These are phyloP conservation scores for Lyophyllum atratum DNA, from an alignment of 768 basidiomycete species.

Conservation along the genomic window DNA sequence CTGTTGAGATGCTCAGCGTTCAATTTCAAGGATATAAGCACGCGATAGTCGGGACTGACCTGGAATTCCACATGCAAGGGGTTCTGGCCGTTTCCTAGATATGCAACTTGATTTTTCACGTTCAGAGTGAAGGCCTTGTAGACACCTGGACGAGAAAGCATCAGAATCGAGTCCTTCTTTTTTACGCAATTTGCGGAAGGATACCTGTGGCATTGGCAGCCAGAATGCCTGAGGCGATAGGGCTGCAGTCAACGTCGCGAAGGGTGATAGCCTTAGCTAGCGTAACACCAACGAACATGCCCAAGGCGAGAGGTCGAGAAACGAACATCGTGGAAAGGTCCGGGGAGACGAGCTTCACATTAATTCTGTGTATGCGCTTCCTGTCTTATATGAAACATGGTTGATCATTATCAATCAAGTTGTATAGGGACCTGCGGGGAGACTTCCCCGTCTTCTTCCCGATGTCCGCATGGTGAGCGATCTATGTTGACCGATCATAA, in stretches of 20 bases:
- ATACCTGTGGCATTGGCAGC: constrained; percentile 9
- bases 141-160: not conserved
- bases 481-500: no score
- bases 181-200: not conserved
- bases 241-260: constrained; percentile 6
- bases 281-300: not conserved
- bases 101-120: constrained; percentile 1
- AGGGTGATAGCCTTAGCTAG: not conserved
- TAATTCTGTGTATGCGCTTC: not conserved
- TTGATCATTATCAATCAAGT: not conserved
- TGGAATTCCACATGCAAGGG: constrained; percentile 6
- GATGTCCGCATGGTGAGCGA: no score
- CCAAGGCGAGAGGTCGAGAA: not conserved
- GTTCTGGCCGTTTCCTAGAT: constrained; percentile 3
- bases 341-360: not conserved
- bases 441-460: not conserved
- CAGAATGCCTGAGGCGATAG: constrained; percentile 5
- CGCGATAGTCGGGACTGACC: not conserved
- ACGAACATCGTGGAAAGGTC: not conserved
- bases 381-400: not conserved
- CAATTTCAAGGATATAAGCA: not conserved
- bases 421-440: not conserved
- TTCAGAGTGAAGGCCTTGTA: constrained; percentile 10
- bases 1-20: not conserved
- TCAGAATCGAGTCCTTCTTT: not conserved